These are phyloP conservation scores for Apophysomyces variabilis DNA, from an alignment of 371 early-diverging fungal species.

Conservation along the genomic window DNA sequence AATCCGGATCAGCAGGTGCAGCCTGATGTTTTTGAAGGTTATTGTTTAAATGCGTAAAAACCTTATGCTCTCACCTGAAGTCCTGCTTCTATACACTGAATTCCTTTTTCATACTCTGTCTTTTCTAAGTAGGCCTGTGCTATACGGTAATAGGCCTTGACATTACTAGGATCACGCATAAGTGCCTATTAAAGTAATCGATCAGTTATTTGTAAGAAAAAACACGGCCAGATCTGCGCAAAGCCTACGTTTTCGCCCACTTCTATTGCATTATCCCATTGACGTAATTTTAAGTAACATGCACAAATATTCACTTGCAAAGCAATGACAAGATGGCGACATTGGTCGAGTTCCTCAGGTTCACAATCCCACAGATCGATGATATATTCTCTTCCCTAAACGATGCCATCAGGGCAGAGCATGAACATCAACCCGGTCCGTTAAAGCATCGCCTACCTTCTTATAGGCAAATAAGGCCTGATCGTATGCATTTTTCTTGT, in stretches of 20 bases:
- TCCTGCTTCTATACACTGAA: conserved; percentile 49
- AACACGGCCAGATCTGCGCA: too few species aligned
- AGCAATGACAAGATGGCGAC: conserved; percentile 31
- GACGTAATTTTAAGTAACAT: conserved; percentile 44
- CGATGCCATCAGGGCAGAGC: not conserved
- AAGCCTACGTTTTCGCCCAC: conserved; percentile 37
- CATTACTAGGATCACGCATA: conserved; percentile 54
- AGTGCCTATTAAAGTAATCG: conserved; percentile 32
- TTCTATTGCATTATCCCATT: conserved; percentile 46
- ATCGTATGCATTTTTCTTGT: conserved; percentile 37
- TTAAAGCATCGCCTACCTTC: conserved; percentile 19
- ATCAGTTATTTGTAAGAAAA: too few species aligned
- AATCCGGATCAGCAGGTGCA: conserved; percentile 25
- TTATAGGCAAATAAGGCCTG: conserved; percentile 42
- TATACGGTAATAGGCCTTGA: conserved; percentile 69
- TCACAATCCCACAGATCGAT: conserved; percentile 49
- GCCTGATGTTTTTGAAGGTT: conserved; percentile 11
- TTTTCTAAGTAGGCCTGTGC: conserved; percentile 61
- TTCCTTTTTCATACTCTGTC: conserved; percentile 58
- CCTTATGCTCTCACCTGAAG: conserved; percentile 34
- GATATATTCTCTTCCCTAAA: conserved; percentile 38
- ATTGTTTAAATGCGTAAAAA: not conserved
- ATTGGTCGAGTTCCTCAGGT: conserved; percentile 32
- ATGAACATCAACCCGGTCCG: not conserved
- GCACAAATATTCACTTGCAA: conserved; percentile 45